Base-by-base conservation (phyloP, 768 basidiomycete species). In the Trametes cinnabarina region DNA sequence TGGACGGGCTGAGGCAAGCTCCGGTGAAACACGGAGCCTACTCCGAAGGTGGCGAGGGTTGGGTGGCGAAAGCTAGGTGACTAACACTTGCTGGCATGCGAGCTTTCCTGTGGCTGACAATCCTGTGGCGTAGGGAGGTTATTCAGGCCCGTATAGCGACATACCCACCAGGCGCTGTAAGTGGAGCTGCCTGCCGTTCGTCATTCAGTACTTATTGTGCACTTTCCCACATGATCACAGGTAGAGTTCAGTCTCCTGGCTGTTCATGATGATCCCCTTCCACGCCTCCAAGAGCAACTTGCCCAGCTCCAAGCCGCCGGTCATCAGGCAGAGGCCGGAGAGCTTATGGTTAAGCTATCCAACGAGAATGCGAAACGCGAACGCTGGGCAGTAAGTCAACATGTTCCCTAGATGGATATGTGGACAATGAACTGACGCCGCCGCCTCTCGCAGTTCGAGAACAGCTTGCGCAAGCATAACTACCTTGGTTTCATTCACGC, bases 211-310 rank as follows among this genome's bases (percentile, higher is more conserved):
- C n/a, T n/a, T n/a, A n/a, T n/a, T n/a, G 39, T 34, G 25, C 51
- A 7, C 25, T 10, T 1, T 37, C 46, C 49, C 22, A 39, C 47
- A 11, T 34, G 11, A 3, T 1, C 19, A 26, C 32, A 95, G 93
- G 79, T 96, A 51, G 92, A 95, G 69, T 98, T 98, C 77, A 94
- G 89, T 71, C 82, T 98, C 34, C 83, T 97, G 34, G 93, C 92
- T 6, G 76, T 99, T 42, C 87, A 88, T 53, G 85, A 89, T 41
- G 90, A 93, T 68, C 89, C 92, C 28, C 64, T 97, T 23, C 90
- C 90, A 12, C 66, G 71, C 5, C 79, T 98, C 22, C 81, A 85
- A 68, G 68, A 76, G 22, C 83, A 86, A 48, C 71, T 94, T 71
- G 60, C 72, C 73, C 50, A 85, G 80, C 68, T 69, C 66, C 59